Evolutionary conservation across 768 basidiomycete species (phyloP).

Genomic region (Termitomyces bulborhizus): DNA sequence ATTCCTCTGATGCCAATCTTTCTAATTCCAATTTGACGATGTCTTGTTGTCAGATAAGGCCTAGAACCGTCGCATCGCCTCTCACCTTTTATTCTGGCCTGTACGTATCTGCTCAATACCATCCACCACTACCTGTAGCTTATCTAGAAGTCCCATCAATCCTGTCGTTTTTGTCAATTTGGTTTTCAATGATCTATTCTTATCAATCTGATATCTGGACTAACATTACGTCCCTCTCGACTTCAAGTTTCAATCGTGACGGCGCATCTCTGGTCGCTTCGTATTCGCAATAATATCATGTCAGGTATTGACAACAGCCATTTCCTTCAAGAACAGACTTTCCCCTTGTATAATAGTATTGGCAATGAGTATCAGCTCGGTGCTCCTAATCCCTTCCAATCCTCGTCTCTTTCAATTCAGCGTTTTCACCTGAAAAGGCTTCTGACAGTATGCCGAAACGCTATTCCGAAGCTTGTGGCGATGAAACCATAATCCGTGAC

Average conservation of each 20-base stretch:
- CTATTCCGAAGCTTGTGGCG: not conserved
- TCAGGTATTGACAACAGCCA: not conserved
- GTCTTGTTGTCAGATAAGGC: not conserved
- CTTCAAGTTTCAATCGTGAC: not conserved
- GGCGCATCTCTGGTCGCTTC: not conserved
- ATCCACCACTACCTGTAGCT: constrained; percentile 22
- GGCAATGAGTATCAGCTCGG: not conserved
- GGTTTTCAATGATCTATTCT: constrained; percentile 7
- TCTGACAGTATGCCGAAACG: not conserved
- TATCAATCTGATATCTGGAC: not conserved
- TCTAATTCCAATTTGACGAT: not conserved
- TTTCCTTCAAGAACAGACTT: not conserved
- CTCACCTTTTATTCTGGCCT: not conserved
- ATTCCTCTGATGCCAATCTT: not conserved
- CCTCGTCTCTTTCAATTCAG: not conserved
- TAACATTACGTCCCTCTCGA: not conserved
- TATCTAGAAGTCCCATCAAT: constrained; percentile 21
- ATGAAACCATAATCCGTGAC: not conserved
- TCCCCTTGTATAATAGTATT: not conserved
- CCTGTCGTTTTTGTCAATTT: constrained; percentile 8
- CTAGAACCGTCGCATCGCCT: constrained; percentile 3
- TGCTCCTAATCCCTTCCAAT: not conserved
- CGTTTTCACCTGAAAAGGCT: not conserved
- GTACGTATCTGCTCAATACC: constrained; percentile 16
- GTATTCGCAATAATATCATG: not conserved